Base-by-base conservation (phyloP, 768 basidiomycete genomes). In the Mycena pura region DNA sequence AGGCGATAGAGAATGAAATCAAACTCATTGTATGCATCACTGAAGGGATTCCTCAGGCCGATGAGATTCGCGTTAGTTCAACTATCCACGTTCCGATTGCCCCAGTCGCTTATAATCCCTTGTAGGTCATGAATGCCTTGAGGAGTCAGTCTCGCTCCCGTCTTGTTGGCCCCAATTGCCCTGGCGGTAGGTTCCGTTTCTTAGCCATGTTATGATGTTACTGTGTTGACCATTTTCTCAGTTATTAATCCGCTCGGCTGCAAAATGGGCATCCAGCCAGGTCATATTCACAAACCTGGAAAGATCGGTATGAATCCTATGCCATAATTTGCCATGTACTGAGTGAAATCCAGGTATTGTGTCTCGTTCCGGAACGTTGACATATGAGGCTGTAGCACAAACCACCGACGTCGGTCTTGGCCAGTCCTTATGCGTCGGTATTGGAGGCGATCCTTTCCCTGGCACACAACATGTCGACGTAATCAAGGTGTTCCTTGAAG, bases 211-310 rank as follows among this genome's bases (percentile, higher is more conserved):
- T 15, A 14, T 29, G n/a, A 17, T 21, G 17, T 28, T 15, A 7
- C 22, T 21, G 6, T 39, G 27, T 29, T 19, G 27, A 17, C 32
- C 39, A 40, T 29, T 40, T 48, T 38, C 57, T 21, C 57, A 84
- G 89, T 99, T 70, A 98, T 99, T 72, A 96, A 96, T 72, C 96
- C 96, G 17, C 82, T 91, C 38, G 96, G 96, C 21, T 99, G 97
- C 83, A 99, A 99, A 83, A 98, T 99, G 88, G 97, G 97, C 60
- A 99, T 99, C 72, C 92, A 93, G 71, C 97, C 97, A 13, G 97
- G 95, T 25, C 95, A 97, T 73, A 98, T 99, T 69, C 97, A 99
- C 81, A 93, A 76, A 68, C 95, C 96, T 56, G 97, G 97, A 53
- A 94, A 92, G 68, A 96, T 99, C 68, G 96, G 96, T 92, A 68